Evolutionary conservation across 2,329 filamentous ascomycete species (phyloP).

Genomic region (Harringtonia aguacate): DNA sequence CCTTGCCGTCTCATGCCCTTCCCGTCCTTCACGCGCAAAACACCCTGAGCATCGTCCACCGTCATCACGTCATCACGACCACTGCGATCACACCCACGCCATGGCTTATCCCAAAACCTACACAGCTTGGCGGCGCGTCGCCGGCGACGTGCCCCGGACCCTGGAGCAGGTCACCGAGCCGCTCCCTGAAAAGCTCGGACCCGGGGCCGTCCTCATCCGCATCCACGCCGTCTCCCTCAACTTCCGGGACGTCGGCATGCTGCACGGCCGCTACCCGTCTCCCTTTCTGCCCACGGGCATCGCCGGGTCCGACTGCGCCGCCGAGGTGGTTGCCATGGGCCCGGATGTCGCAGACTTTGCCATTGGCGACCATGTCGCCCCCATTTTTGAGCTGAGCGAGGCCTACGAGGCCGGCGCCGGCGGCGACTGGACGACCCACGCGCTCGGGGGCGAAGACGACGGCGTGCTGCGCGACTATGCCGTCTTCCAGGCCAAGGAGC

Average conservation of each 20-base stretch:
- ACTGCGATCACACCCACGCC: too few relatives aligned
- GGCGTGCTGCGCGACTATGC: slow-evolving; percentile 16
- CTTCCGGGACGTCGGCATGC: slow-evolving; percentile 17
- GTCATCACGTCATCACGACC: too few relatives aligned
- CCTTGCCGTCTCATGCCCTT: too few relatives aligned
- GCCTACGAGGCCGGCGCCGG: too few relatives aligned
- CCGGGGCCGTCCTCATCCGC: slow-evolving; percentile 10
- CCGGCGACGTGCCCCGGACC: too few relatives aligned
- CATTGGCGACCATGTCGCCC: slow-evolving; percentile 14
- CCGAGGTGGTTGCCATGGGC: slow-evolving; percentile 15
- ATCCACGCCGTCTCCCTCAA: slow-evolving; percentile 16
- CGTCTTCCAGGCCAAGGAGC: slow-evolving; percentile 10
- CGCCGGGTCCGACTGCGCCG: slow-evolving; percentile 12
- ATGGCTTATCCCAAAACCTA: too few relatives aligned
- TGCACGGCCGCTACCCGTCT: slow-evolving; percentile 15
- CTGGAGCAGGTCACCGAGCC: too few relatives aligned
- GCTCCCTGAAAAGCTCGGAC: too few relatives aligned
- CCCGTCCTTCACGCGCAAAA: too few relatives aligned
- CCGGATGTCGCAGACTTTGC: slow-evolving; percentile 11
- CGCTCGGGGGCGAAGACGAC: slow-evolving; percentile 10
- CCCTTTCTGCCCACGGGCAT: slow-evolving; percentile 10
- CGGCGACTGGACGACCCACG: background rate
- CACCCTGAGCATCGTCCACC: too few relatives aligned
- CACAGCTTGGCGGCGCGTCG: too few relatives aligned
- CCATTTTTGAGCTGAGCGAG: slow-evolving; percentile 8